phyloP scores from a whole-genome alignment of 2,329 filamentous ascomycete genomes.

The Ophidiomyces ophidiicola region DNA sequence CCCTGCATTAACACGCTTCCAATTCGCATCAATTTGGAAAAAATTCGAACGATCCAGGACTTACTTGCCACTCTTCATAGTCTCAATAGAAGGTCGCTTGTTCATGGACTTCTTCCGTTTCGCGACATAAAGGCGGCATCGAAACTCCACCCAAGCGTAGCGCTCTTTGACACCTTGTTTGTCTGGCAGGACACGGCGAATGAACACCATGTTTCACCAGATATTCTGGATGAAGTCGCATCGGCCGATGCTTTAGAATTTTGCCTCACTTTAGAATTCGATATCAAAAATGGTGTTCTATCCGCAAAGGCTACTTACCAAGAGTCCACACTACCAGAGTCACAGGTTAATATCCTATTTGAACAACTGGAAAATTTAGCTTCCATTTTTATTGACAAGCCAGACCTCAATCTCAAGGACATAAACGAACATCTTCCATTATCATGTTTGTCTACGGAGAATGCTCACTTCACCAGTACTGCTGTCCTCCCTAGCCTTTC shows the following conservation, averaged over 20 bases:
- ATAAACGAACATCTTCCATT: slow-evolving; percentile 22
- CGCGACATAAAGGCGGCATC: slow-evolving; percentile 55
- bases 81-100: slow-evolving; percentile 53
- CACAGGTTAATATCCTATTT: slow-evolving; percentile 46
- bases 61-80: slow-evolving; percentile 53
- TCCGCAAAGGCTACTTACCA: slow-evolving; percentile 46
- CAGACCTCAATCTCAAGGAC: slow-evolving; percentile 24
- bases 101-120: slow-evolving; percentile 52
- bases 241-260: slow-evolving; percentile 66
- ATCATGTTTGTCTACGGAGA: slow-evolving; percentile 40
- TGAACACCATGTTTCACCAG: slow-evolving; percentile 19
- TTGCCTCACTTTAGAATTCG: slow-evolving; percentile 61
- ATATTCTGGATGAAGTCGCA: slow-evolving; percentile 43
- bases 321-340: slow-evolving; percentile 40
- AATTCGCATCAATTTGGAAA: slow-evolving; percentile 49
- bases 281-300: slow-evolving; percentile 45
- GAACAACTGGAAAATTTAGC: slow-evolving; percentile 49
- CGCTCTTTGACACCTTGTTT: slow-evolving; percentile 65
- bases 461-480: slow-evolving; percentile 29
- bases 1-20: slow-evolving; percentile 71
- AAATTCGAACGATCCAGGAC: slow-evolving; percentile 43
- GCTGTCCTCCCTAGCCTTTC: slow-evolving; percentile 37
- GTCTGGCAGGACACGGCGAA: slow-evolving; percentile 60
- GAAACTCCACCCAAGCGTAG: slow-evolving; percentile 40
- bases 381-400: slow-evolving; percentile 31